Base-by-base conservation (phyloP, 176 grass and related monocot species). In the Carex parvula region DNA sequence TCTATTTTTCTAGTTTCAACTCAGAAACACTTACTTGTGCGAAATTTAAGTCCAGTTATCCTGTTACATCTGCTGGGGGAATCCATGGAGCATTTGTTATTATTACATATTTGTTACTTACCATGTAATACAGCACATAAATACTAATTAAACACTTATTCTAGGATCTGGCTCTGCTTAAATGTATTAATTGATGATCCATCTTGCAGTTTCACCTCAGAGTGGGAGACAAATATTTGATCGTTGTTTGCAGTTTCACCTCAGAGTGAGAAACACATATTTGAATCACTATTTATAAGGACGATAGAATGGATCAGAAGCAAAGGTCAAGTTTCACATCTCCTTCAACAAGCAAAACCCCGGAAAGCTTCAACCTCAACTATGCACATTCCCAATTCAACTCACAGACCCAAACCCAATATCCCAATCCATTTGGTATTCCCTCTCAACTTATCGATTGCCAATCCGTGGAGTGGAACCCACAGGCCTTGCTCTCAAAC, bases 391-490 rank as follows among this genome's bases (percentile, higher is more conserved):
- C 79, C 70, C 87, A 86, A 69, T 83, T 84, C 52, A 70, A 42
- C 77, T 68, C 77, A 21, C 65, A 76, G 55, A 76, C 80, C 57
- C 80, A 11, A 64, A 55, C 50, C 17, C 41, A 50, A 22, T 69
- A 7, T 48, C 30, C 42, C 70, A 52, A 15, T 59, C 29, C 76
- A 17, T 13, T 21, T 70, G 41, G 41, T 30, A 60, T 33, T 60
- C 64, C 81, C 79, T 60, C 89, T 50, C n/a, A 76, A 11, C 81
- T 87, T 65, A 21, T 83, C 10, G 84, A 60, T 64, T 89, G 70
- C 67, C 86, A 79, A 8, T 83, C 84, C 37, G 85, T 83, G 81
- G 86, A 88, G 11, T 97, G 89, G 94, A 90, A 93, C 81, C 91
- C 91, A 6, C 57, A 76, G 8, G 81, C 26, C 3, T 89, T 97